Evolutionary conservation across 768 basidiomycete genomes (phyloP).

Genomic region (Agrocybe pediades): DNA sequence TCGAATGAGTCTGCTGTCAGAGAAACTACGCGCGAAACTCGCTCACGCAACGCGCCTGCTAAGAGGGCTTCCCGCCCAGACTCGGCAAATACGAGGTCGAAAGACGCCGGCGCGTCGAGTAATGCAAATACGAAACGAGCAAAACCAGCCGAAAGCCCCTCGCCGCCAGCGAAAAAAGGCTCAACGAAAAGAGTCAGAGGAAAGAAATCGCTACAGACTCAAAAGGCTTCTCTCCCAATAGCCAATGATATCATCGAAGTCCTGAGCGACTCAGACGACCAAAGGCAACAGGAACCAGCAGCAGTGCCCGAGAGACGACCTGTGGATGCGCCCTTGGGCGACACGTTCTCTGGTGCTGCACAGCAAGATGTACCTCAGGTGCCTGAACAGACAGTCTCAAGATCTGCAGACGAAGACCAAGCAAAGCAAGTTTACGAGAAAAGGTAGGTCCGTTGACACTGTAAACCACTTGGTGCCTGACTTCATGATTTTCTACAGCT

Average conservation of each 20-base stretch:
- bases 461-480: neutral
- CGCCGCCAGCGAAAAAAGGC: conserved; percentile 57
- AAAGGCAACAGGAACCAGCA: too few relatives aligned
- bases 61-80: conserved; percentile 50
- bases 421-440: too few relatives aligned
- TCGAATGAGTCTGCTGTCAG: conserved; percentile 4
- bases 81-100: too few relatives aligned
- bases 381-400: too few relatives aligned
- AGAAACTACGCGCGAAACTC: conserved; percentile 45
- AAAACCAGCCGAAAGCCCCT: conserved; percentile 53
- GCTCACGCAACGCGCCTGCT: conserved; percentile 54
- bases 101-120: too few relatives aligned
- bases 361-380: too few relatives aligned
- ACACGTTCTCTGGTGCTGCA: too few relatives aligned
- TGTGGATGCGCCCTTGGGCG: too few relatives aligned
- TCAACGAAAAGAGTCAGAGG: conserved; percentile 52
- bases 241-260: conserved; percentile 1
- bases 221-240: neutral
- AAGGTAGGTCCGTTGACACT: conserved; percentile 7
- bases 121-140: conserved; percentile 16
- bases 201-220: conserved; percentile 27
- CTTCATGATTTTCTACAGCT: conserved; percentile 24
- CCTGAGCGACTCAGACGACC: conserved; percentile 10
- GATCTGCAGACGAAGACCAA: neutral
- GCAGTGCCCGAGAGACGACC: too few relatives aligned